A percentile compares a stretch with the other conserved stretches of the same genome.
These are phyloP conservation scores for Rubus idaeus DNA, from an alignment of 306 rosid genomes.

Conservation along the genomic window DNA sequence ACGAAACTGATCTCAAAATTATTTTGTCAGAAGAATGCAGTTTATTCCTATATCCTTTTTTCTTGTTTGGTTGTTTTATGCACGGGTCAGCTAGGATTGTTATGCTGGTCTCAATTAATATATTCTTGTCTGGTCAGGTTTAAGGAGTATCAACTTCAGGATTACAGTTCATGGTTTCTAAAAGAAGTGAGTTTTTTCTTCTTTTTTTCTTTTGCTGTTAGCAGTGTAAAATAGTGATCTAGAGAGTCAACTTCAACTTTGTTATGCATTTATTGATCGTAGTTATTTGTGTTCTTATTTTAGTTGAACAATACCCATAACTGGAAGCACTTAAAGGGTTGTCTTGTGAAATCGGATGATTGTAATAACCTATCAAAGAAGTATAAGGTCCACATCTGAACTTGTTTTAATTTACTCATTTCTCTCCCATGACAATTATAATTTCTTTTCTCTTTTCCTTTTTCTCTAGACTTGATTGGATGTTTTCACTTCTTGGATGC, in stretches of 20 bases:
- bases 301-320: conserved; percentile 80
- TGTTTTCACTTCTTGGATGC: conserved; percentile 19
- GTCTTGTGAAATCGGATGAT: conserved; percentile 86
- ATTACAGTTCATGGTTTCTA: conserved; percentile 90
- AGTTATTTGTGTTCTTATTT: conserved; percentile 9
- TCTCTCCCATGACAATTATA: neutral
- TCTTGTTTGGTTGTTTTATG: neutral
- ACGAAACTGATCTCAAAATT: neutral
- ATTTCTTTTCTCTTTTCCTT: neutral
- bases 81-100: neutral
- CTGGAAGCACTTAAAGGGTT: conserved; percentile 72
- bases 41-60: neutral
- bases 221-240: conserved; percentile 13
- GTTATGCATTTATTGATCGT: conserved; percentile 19
- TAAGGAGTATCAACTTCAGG: conserved; percentile 91
- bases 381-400: conserved; percentile 58
- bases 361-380: conserved; percentile 67
- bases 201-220: neutral
- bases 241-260: neutral
- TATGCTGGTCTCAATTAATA: conserved; percentile 16
- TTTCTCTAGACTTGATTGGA: neutral
- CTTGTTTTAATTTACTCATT: conserved; percentile 11
- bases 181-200: conserved; percentile 59
- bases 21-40: neutral
- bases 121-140: conserved; percentile 56